Base-by-base conservation (phyloP, 768 basidiomycete genomes). In the Termitomyces sp. region DNA sequence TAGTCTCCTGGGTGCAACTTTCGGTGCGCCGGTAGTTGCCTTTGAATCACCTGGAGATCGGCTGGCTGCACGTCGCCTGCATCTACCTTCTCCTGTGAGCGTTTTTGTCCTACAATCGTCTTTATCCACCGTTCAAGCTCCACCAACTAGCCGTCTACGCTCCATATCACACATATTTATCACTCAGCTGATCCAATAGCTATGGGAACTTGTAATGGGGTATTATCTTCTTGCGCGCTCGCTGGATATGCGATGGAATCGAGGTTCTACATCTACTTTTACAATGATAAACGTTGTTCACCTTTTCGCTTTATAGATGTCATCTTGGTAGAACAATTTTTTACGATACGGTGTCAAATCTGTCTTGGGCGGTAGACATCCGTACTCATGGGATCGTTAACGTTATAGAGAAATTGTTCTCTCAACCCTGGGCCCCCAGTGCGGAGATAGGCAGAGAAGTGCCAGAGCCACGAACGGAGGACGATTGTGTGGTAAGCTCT, bases 101-200 rank as follows among this genome's bases (percentile, higher is more conserved):
- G 39, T 15, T 20, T 12, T 52, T 22, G 10, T 32, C 29, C 22
- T 32, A 41, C 31, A 20, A 39, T 39, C 3, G 16, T 27, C 41
- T 35, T 42, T 18, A 27, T 48, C 38, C 20, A n/a, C 35, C 25
- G 12, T 23, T 50, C 16, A 20, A 41, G 25, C 18, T 40, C 29
- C 20, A 33, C 5, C n/a, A 27, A 31, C 15, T 55, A 89, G 85
- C 89, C 88, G 32, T 86, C 85, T 7, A 79, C 79, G 10, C 83
- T 87, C 15, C 89, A 90, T 61, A 78, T 97, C 57, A 94, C 90
- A 0, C 95, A 98, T 68, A 76, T 98, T 27, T 97, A 90, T 69
- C 91, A 97, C 65, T 96, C 88, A 20, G 95, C 94, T 25, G 95
- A 98, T 70, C 95, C 95, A 5, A 90, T 98, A 48, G 83, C 95